These are phyloP conservation scores for Bruguiera parviflora DNA, from an alignment of 345 rosid species.

Conservation along the genomic window DNA sequence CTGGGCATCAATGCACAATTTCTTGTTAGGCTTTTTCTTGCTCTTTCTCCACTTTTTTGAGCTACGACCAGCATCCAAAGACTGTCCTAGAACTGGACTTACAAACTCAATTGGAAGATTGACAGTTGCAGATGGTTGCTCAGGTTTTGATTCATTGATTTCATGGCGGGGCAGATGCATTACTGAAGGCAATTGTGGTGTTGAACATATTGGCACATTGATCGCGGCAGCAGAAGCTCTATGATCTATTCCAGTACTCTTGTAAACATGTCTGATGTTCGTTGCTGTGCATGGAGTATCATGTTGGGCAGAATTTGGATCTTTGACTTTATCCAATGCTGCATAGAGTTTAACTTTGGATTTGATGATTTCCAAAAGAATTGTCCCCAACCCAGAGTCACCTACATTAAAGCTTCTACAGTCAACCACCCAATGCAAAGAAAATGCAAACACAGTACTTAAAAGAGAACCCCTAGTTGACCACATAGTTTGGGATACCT, in stretches of 20 bases:
- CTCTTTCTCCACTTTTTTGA: conserved; percentile 14
- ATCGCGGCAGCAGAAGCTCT: background rate
- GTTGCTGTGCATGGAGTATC: background rate
- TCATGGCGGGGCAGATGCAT: conserved; percentile 11
- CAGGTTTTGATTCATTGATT: conserved; percentile 14
- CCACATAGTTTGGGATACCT: conserved; percentile 14
- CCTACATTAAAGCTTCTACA: conserved; percentile 18
- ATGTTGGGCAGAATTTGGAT: conserved; percentile 4
- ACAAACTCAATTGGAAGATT: conserved; percentile 30
- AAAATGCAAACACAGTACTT: background rate
- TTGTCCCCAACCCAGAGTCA: conserved; percentile 15
- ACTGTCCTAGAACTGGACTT: conserved; percentile 8
- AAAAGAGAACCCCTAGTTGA: background rate
- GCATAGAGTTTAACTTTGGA: conserved; percentile 34
- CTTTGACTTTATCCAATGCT: conserved; percentile 22
- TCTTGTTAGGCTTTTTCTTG: conserved; percentile 17
- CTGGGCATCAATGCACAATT: background rate
- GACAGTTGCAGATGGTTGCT: background rate
- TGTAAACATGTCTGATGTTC: background rate
- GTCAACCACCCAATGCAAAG: background rate
- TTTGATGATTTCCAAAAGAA: conserved; percentile 31
- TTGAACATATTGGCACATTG: conserved; percentile 3
- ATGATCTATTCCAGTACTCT: background rate
- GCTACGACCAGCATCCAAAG: background rate
- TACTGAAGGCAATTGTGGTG: background rate